phyloP scores from a whole-genome alignment of 2,329 filamentous ascomycete species.

The Ophiostoma angusticollis region DNA sequence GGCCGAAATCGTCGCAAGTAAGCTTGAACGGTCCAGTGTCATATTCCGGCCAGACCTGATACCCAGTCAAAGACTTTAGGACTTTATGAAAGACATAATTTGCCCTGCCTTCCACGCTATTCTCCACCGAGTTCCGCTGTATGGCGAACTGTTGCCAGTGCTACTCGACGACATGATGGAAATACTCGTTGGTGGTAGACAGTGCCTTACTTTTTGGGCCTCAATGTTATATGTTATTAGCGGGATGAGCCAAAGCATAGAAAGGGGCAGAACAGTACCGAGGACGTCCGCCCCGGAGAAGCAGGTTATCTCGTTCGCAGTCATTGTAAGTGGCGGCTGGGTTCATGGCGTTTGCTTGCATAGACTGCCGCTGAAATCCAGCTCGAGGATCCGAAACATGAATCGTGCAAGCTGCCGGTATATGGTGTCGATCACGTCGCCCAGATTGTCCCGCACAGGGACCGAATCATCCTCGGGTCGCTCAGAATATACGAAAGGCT shows the following conservation, averaged over 20 bases:
- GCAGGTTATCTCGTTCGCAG: not conserved
- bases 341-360: not conserved
- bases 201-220: slow-evolving; percentile 10
- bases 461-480: not conserved
- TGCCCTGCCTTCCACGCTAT: slow-evolving; percentile 17
- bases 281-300: not conserved
- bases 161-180: slow-evolving; percentile 20
- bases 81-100: slow-evolving; percentile 20
- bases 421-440: not conserved
- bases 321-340: not conserved
- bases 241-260: not conserved
- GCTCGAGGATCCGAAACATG: not conserved
- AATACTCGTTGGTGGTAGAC: slow-evolving; percentile 21
- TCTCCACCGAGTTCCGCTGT: slow-evolving; percentile 22
- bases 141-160: slow-evolving; percentile 23
- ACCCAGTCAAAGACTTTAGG: slow-evolving; percentile 17
- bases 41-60: slow-evolving; percentile 13
- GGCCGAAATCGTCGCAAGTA: slow-evolving; percentile 25
- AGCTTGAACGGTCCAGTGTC: slow-evolving; percentile 21
- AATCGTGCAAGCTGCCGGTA: not conserved
- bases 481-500: not conserved
- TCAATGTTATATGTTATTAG: not conserved
- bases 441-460: not conserved
- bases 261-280: not conserved
- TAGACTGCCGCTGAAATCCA: not conserved